Base-by-base conservation (phyloP, 768 basidiomycete genomes). In the Leccinum incarnatum region DNA sequence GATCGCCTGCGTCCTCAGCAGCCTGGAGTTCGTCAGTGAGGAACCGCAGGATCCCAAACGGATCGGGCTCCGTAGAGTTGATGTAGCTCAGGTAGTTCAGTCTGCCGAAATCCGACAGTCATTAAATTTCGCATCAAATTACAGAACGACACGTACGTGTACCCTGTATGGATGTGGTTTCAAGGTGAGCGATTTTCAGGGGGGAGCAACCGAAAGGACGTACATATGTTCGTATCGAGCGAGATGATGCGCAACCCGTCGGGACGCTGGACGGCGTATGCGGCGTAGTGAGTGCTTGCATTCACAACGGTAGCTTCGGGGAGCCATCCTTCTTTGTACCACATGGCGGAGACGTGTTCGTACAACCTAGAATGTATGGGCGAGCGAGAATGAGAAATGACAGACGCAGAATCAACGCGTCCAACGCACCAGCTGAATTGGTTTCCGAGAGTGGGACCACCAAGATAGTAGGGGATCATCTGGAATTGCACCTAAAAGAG, bases 1-100 rank as follows among this genome's bases (percentile, higher is more conserved):
- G 68, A 32, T 81, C 77, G 1, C 78, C 78, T 0, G 72, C 69
- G 53, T 83, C 81, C 59, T 83, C 81, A 0, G 81, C 79, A n/a
- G 72, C 78, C 61, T 83, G 81, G 10, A 83, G 74, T 54, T 82
- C 82, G 42, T 81, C 77, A 2, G 81, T 81, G 51, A 83, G 63
- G 69, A 79, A 83, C 17, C 77, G 71, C 42, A 83, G 71, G 72
- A 82, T 79, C 15, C 82, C 81, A 21, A 76, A 81, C 32, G 72
- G 69, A 60, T 83, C 81, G 4, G 76, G 72, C n/a, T 70, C 59
- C 11, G 74, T 75, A 34, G 79, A 69, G 62, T 82, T 81, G 63
- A 83, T 75, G 60, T 78, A 83, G 57, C 76, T 77, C 67, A 79
- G 82, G 60, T 72, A 78, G 62, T 83, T 83, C 17, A 71, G 65